Conservation (phyloP, 805 yeast species). For the Ogataea philodendri region DNA sequence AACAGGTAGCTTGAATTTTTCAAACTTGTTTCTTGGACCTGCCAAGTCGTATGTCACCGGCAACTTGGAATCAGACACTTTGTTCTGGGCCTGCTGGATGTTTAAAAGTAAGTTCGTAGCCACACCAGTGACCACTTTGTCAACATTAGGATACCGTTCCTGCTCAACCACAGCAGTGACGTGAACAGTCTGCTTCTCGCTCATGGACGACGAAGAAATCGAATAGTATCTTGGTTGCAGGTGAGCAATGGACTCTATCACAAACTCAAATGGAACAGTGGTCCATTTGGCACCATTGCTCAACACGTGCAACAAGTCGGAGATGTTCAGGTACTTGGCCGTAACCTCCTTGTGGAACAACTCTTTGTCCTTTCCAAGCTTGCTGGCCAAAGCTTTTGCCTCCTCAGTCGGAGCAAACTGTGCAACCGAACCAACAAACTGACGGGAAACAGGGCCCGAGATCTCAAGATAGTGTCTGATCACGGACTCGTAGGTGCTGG, state of each 20-base stretch:
- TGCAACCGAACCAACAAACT: conserved; percentile 66
- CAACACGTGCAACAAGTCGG: conserved; percentile 65
- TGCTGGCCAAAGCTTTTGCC: conserved; percentile 46
- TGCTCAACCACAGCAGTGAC: conserved; percentile 93
- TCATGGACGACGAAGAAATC: conserved; percentile 82
- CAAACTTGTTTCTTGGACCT: conserved; percentile 75
- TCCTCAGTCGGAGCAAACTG: conserved; percentile 76
- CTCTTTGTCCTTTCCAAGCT: conserved; percentile 65
- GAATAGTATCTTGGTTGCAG: conserved; percentile 95
- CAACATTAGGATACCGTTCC: conserved; percentile 34
- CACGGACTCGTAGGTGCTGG: conserved; percentile 86
- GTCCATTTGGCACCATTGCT: conserved; percentile 72
- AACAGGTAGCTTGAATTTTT: conserved; percentile 69
- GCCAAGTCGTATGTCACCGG: conserved; percentile 62
- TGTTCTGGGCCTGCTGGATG: conserved; percentile 60
- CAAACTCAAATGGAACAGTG: conserved; percentile 74
- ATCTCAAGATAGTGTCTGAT: conserved; percentile 87
- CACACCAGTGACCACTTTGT: conserved; percentile 69
- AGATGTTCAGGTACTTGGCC: conserved; percentile 60
- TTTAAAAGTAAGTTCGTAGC: conserved; percentile 84
- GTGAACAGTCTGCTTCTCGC: conserved; percentile 72
- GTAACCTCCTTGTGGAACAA: conserved; percentile 66
- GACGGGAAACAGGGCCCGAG: conserved; percentile 91
- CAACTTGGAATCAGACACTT: conserved; percentile 38
- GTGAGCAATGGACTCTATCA: conserved; percentile 76